These are phyloP conservation scores for Leucosporidium scottii DNA, from an alignment of 768 basidiomycete genomes.

Conservation along the genomic window DNA sequence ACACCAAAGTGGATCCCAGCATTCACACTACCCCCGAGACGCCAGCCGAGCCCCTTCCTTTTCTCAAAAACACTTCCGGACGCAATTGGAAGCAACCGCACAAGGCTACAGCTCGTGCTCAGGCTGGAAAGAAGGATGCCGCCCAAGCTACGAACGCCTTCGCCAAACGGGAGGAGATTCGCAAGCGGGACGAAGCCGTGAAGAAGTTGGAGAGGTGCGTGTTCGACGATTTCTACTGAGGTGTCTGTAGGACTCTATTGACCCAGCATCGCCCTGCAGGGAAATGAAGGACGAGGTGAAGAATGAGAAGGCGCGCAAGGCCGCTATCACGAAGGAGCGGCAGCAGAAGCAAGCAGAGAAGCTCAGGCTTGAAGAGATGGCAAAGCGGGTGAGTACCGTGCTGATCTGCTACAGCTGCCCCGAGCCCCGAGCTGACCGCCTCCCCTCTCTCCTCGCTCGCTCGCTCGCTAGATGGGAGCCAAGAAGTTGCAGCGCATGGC, in stretches of 20 bases:
- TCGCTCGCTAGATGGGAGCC: constrained; percentile 33
- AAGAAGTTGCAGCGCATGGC: constrained; percentile 38
- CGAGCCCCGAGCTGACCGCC: not conserved
- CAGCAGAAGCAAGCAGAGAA: constrained; percentile 34
- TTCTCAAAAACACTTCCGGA: not conserved
- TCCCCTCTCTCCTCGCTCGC: not conserved
- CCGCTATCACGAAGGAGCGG: constrained; percentile 24
- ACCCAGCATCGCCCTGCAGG: not conserved
- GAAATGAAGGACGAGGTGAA: constrained; percentile 35
- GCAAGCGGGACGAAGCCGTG: constrained; percentile 27
- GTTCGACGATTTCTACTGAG: too few species aligned
- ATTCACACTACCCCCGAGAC: not conserved
- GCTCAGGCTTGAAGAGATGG: constrained; percentile 32
- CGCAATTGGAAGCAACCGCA: constrained; percentile 22
- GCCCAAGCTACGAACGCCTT: constrained; percentile 8
- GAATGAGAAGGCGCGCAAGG: constrained; percentile 28
- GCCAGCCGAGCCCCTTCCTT: constrained; percentile 5
- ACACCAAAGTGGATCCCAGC: constrained; percentile 10
- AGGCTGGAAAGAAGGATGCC: not conserved
- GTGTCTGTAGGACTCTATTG: not conserved
- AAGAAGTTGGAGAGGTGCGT: constrained; percentile 34
- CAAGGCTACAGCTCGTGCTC: constrained; percentile 17
- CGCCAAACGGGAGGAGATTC: constrained; percentile 22
- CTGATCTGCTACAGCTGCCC: not conserved
- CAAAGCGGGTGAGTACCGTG: constrained; percentile 20